Evolutionary conservation across 495 filamentous ascomycete genomes (phyloP).

Genomic region (Hypoxylon rickii): DNA sequence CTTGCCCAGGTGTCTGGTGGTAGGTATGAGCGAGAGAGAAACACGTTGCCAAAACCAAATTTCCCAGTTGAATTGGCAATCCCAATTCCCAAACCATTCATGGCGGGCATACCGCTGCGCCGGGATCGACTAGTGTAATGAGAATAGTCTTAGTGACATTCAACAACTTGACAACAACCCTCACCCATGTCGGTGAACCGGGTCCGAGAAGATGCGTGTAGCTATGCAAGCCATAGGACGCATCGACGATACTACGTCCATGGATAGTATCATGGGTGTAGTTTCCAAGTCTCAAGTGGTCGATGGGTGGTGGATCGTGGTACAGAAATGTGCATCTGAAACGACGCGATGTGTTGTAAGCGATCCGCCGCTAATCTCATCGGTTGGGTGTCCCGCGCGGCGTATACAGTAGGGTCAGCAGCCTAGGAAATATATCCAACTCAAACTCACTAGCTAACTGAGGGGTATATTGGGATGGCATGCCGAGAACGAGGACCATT

Average conservation of each 20-base stretch:
- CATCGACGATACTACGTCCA: slow-evolving; percentile 15
- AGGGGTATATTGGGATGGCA: too few relatives aligned
- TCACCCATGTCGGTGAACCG: slow-evolving; percentile 18
- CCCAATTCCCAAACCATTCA: slow-evolving; percentile 10
- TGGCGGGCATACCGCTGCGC: slow-evolving; percentile 9
- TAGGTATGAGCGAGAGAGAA: too few relatives aligned
- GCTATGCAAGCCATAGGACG: slow-evolving; percentile 15
- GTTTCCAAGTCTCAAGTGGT: slow-evolving; percentile 16
- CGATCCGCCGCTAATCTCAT: slow-evolving; percentile 33
- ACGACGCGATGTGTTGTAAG: slow-evolving; percentile 27
- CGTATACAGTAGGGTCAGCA: too few relatives aligned
- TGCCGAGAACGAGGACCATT: too few relatives aligned
- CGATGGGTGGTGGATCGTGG: slow-evolving; percentile 12
- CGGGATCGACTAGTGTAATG: slow-evolving; percentile 17
- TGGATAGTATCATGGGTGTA: slow-evolving; percentile 6
- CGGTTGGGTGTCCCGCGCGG: slow-evolving; percentile 1
- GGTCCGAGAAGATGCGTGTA: slow-evolving; percentile 20
- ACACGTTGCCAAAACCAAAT: slow-evolving; percentile 11
- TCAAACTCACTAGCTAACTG: too few relatives aligned
- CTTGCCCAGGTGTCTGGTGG: background rate
- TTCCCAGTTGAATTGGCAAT: slow-evolving; percentile 6
- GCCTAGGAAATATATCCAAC: too few relatives aligned
- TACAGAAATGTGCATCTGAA: slow-evolving; percentile 31
- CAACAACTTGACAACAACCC: slow-evolving; percentile 18
- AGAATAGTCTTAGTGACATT: background rate